These are phyloP conservation scores for Speleostelium caveatum DNA, from an alignment of 78 protist genomes.

Conservation along the genomic window DNA sequence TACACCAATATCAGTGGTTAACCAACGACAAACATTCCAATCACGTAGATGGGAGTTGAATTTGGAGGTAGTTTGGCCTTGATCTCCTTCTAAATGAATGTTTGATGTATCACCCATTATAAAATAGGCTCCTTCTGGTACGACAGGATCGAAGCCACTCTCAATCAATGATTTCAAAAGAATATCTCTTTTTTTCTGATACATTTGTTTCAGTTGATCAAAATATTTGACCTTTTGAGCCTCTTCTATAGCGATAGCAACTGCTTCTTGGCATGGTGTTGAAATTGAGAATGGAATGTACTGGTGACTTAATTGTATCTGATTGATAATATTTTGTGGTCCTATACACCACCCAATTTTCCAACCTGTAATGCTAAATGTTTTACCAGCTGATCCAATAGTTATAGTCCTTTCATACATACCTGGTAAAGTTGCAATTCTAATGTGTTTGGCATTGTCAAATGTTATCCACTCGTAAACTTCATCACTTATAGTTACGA, in stretches of 20 bases:
- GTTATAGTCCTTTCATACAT: conserved; percentile 87
- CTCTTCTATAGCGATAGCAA: conserved; percentile 74
- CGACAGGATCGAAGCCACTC: conserved; percentile 63
- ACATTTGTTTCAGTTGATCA: conserved; percentile 8
- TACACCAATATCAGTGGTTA: conserved; percentile 87
- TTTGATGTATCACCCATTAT: conserved; percentile 41
- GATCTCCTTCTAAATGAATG: conserved; percentile 20
- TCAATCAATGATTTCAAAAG: conserved; percentile 16
- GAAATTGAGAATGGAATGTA: conserved; percentile 74
- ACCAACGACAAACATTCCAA: conserved; percentile 84
- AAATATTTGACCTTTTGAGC: conserved; percentile 14
- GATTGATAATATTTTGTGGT: conserved; percentile 25
- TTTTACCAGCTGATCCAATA: conserved; percentile 88
- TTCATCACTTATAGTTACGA: conserved; percentile 84
- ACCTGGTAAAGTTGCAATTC: conserved; percentile 64
- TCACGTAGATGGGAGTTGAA: conserved; percentile 61
- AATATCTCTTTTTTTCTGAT: conserved; percentile 32
- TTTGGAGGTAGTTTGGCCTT: conserved; percentile 54
- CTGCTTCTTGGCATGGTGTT: conserved; percentile 88
- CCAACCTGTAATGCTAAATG: conserved; percentile 89
- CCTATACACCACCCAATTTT: conserved; percentile 90
- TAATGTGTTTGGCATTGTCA: conserved; percentile 44
- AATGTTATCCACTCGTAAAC: conserved; percentile 86
- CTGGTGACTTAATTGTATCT: conserved; percentile 59
- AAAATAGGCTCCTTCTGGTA: conserved; percentile 85